Evolutionary conservation across 805 yeast species (phyloP).

Genomic region (Metschnikowia chrysomelidarum): DNA sequence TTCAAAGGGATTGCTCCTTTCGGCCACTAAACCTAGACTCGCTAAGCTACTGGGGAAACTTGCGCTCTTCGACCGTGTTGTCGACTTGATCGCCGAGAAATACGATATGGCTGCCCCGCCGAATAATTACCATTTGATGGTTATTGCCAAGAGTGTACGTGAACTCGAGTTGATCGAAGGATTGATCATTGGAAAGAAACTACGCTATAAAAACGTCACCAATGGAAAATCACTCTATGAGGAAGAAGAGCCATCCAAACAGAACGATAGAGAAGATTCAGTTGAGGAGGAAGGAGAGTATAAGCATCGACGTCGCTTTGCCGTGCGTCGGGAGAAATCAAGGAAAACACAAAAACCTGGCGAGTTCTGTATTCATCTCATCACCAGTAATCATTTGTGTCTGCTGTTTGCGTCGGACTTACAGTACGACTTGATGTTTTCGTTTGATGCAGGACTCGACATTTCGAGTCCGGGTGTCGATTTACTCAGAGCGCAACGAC

Average conservation of each 20-base stretch:
- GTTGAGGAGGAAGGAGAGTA: slow-evolving; percentile 15
- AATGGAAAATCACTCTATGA: slow-evolving; percentile 55
- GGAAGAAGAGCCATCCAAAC: slow-evolving; percentile 16
- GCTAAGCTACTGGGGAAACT: slow-evolving; percentile 59
- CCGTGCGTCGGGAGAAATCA: slow-evolving; percentile 2
- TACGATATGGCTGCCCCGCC: slow-evolving; percentile 8
- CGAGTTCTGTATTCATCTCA: slow-evolving; percentile 14
- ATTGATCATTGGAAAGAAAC: slow-evolving; percentile 64
- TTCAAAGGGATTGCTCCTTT: slow-evolving; percentile 63
- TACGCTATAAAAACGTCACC: slow-evolving; percentile 65
- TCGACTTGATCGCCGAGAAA: slow-evolving; percentile 34
- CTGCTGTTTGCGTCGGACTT: slow-evolving; percentile 12
- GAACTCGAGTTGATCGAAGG: slow-evolving; percentile 81
- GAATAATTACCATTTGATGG: slow-evolving; percentile 25
- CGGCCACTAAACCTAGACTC: slow-evolving; percentile 61
- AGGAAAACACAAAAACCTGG: neutral
- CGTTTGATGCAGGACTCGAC: slow-evolving; percentile 37
- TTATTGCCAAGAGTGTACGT: slow-evolving; percentile 61
- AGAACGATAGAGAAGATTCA: slow-evolving; percentile 8
- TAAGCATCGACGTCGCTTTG: slow-evolving; percentile 10
- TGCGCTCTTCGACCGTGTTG: slow-evolving; percentile 48
- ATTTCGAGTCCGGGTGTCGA: slow-evolving; percentile 35
- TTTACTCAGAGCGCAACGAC: slow-evolving; percentile 24
- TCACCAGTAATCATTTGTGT: slow-evolving; percentile 17
- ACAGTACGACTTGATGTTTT: slow-evolving; percentile 30